Evolutionary conservation across 1,139 yeast species (phyloP).

Genomic region (Scheffersomyces lignicola): DNA sequence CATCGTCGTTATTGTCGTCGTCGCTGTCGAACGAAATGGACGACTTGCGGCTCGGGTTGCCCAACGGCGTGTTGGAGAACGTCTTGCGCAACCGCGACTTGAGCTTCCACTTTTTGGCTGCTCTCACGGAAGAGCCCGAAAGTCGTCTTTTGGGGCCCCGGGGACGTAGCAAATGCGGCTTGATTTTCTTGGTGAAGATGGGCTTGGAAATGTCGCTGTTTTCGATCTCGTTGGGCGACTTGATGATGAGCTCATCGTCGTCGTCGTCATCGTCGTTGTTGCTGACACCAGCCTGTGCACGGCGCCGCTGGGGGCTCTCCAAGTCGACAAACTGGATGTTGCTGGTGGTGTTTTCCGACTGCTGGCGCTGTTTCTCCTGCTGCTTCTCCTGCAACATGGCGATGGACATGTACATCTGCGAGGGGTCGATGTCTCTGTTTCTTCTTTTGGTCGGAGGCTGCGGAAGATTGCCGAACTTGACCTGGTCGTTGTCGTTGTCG

Average conservation of each 20-base stretch:
- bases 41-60: not conserved
- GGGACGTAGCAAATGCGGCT: constrained; percentile 2
- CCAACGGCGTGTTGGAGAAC: constrained; percentile 17
- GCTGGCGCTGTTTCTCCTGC: constrained; percentile 4
- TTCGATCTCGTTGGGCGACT: constrained; percentile 75
- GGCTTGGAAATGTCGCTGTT: constrained; percentile 30
- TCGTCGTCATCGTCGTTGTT: constrained; percentile 40
- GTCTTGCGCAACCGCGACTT: constrained; percentile 16
- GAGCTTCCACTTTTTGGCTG: constrained; percentile 8
- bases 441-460: constrained; percentile 35
- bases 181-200: constrained; percentile 30
- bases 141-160: not conserved
- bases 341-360: constrained; percentile 24
- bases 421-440: constrained; percentile 61
- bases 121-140: not conserved
- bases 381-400: constrained; percentile 58
- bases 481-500: constrained; percentile 17
- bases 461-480: constrained; percentile 32
- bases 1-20: constrained; percentile 9
- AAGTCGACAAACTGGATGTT: constrained; percentile 9
- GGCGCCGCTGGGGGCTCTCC: constrained; percentile 9
- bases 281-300: constrained; percentile 14
- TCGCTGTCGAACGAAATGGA: constrained; percentile 14
- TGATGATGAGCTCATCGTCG: constrained; percentile 81
- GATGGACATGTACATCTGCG: constrained; percentile 79